A percentile compares a stretch with the other conserved stretches of the same genome.
phyloP scores from a whole-genome alignment of 257 asterid genomes.

The Solanum sejunctum region DNA sequence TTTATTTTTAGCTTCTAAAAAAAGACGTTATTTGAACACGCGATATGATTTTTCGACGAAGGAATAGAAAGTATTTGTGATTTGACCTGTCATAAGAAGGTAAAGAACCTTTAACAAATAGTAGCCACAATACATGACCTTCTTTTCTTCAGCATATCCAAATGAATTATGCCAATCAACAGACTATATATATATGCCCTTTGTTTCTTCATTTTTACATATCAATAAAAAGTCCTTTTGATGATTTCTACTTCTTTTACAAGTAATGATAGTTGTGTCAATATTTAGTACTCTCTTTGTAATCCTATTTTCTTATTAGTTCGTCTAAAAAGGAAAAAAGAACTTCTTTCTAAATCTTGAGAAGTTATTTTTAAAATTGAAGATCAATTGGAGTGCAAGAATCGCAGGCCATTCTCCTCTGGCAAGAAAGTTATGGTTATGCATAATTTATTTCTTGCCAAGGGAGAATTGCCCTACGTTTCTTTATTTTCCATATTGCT shows the following conservation, averaged over 20 bases:
- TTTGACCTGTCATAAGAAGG: background rate
- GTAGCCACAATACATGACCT: background rate
- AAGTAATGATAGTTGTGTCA: background rate
- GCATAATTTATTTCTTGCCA: background rate
- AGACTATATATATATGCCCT: background rate
- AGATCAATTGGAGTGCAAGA: background rate
- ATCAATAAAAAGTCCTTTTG: background rate
- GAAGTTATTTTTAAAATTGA: background rate
- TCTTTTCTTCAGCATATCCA: background rate
- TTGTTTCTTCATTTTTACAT: background rate
- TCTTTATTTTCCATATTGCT: background rate
- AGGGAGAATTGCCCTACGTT: background rate
- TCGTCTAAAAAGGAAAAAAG: too few species aligned
- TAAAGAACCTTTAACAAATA: background rate
- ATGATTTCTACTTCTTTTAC: background rate
- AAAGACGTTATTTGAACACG: background rate
- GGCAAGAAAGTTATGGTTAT: background rate
- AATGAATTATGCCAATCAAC: background rate
- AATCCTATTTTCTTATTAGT: background rate
- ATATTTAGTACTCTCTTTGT: background rate
- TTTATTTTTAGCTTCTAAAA: too few species aligned
- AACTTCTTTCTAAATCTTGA: too few species aligned
- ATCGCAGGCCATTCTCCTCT: background rate
- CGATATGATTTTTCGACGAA: background rate
- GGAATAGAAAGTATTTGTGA: background rate